Evolutionary conservation across 257 asterid genomes (phyloP).

Genomic region (Datura wrightii): DNA sequence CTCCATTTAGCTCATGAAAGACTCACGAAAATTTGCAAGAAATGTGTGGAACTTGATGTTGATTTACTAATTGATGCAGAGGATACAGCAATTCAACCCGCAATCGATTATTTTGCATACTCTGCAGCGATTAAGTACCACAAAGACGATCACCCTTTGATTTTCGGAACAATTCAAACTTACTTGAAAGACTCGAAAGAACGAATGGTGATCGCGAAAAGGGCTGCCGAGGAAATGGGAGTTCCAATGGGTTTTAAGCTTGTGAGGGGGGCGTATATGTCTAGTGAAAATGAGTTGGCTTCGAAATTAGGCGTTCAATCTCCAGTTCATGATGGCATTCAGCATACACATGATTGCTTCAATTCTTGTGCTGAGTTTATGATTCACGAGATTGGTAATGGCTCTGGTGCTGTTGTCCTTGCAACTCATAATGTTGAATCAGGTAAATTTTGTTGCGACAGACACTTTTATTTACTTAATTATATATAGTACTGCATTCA

Average conservation of each 20-base stretch:
- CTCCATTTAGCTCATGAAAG: conserved; percentile 57
- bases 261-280: conserved; percentile 88
- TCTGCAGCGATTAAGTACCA: conserved; percentile 55
- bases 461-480: background rate
- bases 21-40: conserved; percentile 50
- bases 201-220: conserved; percentile 56
- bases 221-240: conserved; percentile 59
- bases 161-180: conserved; percentile 79
- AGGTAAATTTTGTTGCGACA: conserved; percentile 38
- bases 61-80: conserved; percentile 87
- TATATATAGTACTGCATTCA: background rate
- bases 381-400: conserved; percentile 57
- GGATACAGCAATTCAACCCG: conserved; percentile 75
- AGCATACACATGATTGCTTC: conserved; percentile 61
- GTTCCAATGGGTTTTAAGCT: conserved; percentile 73
- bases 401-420: conserved; percentile 70
- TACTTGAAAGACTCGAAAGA: conserved; percentile 70
- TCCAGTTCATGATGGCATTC: conserved; percentile 66
- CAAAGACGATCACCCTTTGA: conserved; percentile 53
- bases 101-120: conserved; percentile 77
- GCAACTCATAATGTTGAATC: conserved; percentile 91
- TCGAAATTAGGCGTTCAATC: conserved; percentile 47
- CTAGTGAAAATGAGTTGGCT: conserved; percentile 57
- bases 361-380: conserved; percentile 60
- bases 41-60: conserved; percentile 45